These are phyloP conservation scores for Nepenthes gracilis DNA, from an alignment of 148 eudicot species.

Conservation along the genomic window DNA sequence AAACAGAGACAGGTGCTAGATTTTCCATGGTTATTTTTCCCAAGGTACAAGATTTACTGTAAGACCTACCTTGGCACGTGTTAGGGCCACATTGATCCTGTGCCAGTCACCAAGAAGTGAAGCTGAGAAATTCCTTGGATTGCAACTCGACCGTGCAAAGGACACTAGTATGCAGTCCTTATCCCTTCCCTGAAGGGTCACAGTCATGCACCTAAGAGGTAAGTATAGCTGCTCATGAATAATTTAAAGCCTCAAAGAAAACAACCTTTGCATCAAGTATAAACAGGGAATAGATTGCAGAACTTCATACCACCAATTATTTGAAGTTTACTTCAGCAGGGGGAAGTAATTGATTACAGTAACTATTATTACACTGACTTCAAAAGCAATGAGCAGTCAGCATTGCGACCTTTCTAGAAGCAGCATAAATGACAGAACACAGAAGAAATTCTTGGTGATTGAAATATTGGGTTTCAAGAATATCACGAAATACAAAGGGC, in stretches of 20 bases:
- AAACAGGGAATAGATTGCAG: too few relatives aligned
- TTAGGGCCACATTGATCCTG: slow-evolving; percentile 85
- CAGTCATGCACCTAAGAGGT: not conserved
- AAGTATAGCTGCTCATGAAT: not conserved
- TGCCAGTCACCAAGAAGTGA: slow-evolving; percentile 99
- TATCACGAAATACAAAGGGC: too few relatives aligned
- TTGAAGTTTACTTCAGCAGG: too few relatives aligned
- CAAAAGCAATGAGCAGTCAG: not conserved
- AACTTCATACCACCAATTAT: too few relatives aligned
- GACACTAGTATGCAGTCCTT: slow-evolving; percentile 91
- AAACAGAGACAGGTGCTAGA: not conserved
- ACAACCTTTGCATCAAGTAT: not conserved
- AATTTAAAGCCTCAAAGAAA: not conserved
- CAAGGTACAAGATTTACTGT: not conserved
- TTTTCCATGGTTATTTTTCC: not conserved
- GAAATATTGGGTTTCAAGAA: too few relatives aligned
- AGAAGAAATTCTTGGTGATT: too few relatives aligned
- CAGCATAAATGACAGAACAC: too few relatives aligned
- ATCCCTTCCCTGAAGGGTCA: slow-evolving; percentile 69
- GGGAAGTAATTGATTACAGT: too few relatives aligned
- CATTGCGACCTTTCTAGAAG: too few relatives aligned
- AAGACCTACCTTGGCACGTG: slow-evolving; percentile 79
- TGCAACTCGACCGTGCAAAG: slow-evolving; percentile 68
- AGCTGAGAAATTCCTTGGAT: slow-evolving; percentile 52
- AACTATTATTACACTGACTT: too few relatives aligned